Evolutionary conservation across 2,329 filamentous ascomycete genomes (phyloP).

Genomic region (Ploettnerulaceae sp.): DNA sequence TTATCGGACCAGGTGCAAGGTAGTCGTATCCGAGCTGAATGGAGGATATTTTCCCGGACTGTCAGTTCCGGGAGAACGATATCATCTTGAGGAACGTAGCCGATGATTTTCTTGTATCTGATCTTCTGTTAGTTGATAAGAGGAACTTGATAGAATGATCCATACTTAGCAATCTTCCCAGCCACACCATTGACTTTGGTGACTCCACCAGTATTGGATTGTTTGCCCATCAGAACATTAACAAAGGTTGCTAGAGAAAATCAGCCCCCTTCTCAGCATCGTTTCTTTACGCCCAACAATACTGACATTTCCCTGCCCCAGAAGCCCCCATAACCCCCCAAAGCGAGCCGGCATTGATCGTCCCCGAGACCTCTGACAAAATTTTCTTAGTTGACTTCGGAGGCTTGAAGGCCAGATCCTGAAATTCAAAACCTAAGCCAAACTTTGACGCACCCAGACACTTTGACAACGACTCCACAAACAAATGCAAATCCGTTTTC

Average conservation of each 20-base stretch:
- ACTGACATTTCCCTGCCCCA: constrained; percentile 49
- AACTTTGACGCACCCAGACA: constrained; percentile 47
- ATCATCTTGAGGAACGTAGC: constrained; percentile 59
- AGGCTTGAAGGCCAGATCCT: constrained; percentile 45
- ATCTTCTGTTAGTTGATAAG: neutral
- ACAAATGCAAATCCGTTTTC: constrained; percentile 40
- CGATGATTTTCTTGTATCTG: constrained; percentile 54
- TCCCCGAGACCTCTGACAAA: constrained; percentile 49
- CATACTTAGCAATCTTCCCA: constrained; percentile 29
- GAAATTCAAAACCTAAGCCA: constrained; percentile 50
- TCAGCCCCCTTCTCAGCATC: constrained; percentile 14
- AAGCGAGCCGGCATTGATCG: constrained; percentile 49
- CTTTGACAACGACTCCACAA: constrained; percentile 49
- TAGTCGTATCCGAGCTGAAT: constrained; percentile 51
- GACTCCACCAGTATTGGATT: constrained; percentile 44
- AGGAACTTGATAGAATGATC: neutral
- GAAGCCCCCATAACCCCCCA: constrained; percentile 56
- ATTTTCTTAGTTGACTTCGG: constrained; percentile 42
- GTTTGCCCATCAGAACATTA: constrained; percentile 58
- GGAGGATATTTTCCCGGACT: constrained; percentile 57
- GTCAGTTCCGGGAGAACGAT: constrained; percentile 55
- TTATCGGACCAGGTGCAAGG: constrained; percentile 46
- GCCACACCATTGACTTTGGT: constrained; percentile 45
- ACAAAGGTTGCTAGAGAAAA: constrained; percentile 44
- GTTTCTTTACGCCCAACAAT: neutral